Percentiles rank a stretch among this genome's conserved stretches.
Conservation (phyloP, 306 rosid genomes). For the Adenanthera pavonina region DNA sequence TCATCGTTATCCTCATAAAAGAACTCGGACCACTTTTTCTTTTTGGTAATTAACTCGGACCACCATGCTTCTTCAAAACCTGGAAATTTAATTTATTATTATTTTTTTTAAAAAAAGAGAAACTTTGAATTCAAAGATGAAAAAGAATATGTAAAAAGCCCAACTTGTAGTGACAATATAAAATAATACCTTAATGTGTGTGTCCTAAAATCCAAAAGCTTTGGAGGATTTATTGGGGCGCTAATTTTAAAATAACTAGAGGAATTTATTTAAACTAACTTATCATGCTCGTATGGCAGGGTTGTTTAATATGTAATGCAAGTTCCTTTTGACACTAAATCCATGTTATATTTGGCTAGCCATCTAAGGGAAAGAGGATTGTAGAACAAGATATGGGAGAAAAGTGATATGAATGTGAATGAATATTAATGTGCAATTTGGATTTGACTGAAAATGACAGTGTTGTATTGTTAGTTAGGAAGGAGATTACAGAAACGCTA, state of each 20-base stretch:
- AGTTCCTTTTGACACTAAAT: not conserved
- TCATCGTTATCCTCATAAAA: conserved; percentile 43
- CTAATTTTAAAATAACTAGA: not conserved
- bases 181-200: too few species aligned
- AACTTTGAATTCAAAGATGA: not conserved
- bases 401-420: conserved; percentile 19
- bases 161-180: not conserved
- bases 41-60: conserved; percentile 45
- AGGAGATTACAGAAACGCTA: conserved; percentile 36
- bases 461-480: conserved; percentile 7
- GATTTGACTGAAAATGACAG: conserved; percentile 5
- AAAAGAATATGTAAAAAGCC: not conserved
- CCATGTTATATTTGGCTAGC: not conserved
- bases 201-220: not conserved
- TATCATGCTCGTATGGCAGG: too few species aligned
- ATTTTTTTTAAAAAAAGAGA: too few species aligned
- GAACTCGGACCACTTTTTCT: conserved; percentile 60
- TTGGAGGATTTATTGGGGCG: not conserved
- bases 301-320: not conserved
- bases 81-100: not conserved
- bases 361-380: not conserved
- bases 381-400: not conserved
- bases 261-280: not conserved
- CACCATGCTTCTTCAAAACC: conserved; percentile 46
- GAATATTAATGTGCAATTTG: not conserved